Evolutionary conservation across 257 asterid species (phyloP).

Genomic region (Hygrophila difformis): DNA sequence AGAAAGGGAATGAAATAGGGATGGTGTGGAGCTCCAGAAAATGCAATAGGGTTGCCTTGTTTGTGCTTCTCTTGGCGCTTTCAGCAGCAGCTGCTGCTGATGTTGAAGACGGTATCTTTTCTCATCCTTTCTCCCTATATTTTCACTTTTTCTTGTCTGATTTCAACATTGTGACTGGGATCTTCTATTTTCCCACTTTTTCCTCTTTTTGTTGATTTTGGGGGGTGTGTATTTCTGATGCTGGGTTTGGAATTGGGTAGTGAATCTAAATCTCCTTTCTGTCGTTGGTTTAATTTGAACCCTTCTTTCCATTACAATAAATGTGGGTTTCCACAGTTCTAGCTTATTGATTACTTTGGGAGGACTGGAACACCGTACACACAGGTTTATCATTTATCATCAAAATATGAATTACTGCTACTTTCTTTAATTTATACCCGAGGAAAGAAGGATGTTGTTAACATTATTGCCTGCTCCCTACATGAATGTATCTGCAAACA

Average conservation of each 20-base stretch:
- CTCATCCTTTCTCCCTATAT: slow-evolving; percentile 11
- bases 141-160: no score
- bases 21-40: slow-evolving; percentile 21
- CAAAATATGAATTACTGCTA: no score
- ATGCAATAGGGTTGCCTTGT: slow-evolving; percentile 18
- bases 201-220: no score
- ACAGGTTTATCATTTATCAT: no score
- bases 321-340: not conserved
- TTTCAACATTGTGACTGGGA: slow-evolving; percentile 1
- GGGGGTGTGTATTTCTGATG: not conserved
- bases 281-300: no score
- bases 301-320: no score
- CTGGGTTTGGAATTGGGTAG: no score
- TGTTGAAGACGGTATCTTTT: slow-evolving; percentile 31
- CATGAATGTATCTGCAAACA: not conserved
- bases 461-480: not conserved
- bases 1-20: slow-evolving; percentile 22
- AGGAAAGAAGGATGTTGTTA: not conserved
- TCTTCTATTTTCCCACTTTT: not conserved
- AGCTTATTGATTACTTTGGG: not conserved
- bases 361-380: no score
- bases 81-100: slow-evolving; percentile 21
- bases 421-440: no score
- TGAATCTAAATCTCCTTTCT: no score
- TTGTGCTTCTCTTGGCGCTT: slow-evolving; percentile 16